phyloP scores from a whole-genome alignment of 116 monocot species.

The Dioscorea cayenensis region DNA sequence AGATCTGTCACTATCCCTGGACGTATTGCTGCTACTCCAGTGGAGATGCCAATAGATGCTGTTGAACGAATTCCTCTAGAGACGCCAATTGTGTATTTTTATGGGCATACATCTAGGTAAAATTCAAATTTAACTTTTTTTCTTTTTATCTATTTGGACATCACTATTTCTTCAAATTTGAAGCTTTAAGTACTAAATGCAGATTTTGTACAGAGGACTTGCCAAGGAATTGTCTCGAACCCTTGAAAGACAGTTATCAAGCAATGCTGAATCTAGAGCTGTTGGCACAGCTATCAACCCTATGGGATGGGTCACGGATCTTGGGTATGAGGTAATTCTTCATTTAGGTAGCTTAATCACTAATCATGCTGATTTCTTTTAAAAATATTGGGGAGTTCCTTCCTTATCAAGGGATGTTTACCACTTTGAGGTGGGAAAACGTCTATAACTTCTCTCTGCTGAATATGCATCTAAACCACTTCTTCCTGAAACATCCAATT shows the following conservation, averaged over 20 bases:
- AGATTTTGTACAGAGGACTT: conserved; percentile 77
- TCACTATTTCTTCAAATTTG: neutral
- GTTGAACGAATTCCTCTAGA: conserved; percentile 92
- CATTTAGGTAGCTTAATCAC: too few species aligned
- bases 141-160: conserved; percentile 1
- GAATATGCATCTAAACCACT: too few species aligned
- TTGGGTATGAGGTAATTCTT: conserved; percentile 77
- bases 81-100: conserved; percentile 86
- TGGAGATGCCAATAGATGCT: conserved; percentile 96
- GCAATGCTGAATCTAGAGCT: conserved; percentile 91
- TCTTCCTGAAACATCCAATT: too few species aligned
- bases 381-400: too few species aligned
- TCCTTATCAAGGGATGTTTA: too few species aligned
- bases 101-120: conserved; percentile 82
- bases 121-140: neutral
- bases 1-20: conserved; percentile 91
- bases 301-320: conserved; percentile 97
- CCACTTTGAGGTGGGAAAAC: too few species aligned
- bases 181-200: conserved; percentile 25
- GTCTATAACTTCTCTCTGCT: too few species aligned
- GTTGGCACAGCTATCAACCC: conserved; percentile 98
- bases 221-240: conserved; percentile 87
- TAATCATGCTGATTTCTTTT: too few species aligned
- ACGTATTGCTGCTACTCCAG: conserved; percentile 89
- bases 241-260: conserved; percentile 73